Evolutionary conservation across 306 rosid species (phyloP).

Genomic region (Coriaria nepalensis): DNA sequence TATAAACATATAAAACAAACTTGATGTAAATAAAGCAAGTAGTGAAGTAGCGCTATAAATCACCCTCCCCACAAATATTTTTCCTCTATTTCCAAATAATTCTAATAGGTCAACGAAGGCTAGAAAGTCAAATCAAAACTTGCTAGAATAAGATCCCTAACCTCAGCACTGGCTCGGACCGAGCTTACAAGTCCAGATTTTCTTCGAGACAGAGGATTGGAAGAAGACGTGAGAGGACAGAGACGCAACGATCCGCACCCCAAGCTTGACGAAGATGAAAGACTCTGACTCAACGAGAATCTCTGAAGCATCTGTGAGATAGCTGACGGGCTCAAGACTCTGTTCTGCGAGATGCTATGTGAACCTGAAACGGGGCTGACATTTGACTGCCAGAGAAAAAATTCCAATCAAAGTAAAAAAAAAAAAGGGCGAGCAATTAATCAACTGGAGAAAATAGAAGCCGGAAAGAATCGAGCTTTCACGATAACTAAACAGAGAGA

Average conservation of each 20-base stretch:
- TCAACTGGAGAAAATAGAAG: neutral
- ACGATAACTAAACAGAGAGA: neutral
- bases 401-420: neutral
- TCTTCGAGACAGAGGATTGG: conserved; percentile 17
- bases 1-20: no score
- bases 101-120: neutral
- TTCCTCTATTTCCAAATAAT: neutral
- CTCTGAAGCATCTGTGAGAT: conserved; percentile 12
- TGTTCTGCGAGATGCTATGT: conserved; percentile 11
- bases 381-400: conserved; percentile 25
- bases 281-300: conserved; percentile 6
- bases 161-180: conserved; percentile 49
- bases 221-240: conserved; percentile 14
- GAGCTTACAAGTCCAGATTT: conserved; percentile 11
- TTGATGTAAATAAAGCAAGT: no score
- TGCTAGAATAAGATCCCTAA: neutral
- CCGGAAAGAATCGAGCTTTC: neutral
- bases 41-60: no score
- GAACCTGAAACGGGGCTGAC: conserved; percentile 21
- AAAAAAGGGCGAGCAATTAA: neutral
- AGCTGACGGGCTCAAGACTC: conserved; percentile 12
- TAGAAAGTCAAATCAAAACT: neutral
- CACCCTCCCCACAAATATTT: neutral
- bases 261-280: conserved; percentile 20
- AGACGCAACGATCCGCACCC: conserved; percentile 18